Base-by-base conservation (phyloP, 2,329 filamentous ascomycete species). In the Xylariaceae sp. region DNA sequence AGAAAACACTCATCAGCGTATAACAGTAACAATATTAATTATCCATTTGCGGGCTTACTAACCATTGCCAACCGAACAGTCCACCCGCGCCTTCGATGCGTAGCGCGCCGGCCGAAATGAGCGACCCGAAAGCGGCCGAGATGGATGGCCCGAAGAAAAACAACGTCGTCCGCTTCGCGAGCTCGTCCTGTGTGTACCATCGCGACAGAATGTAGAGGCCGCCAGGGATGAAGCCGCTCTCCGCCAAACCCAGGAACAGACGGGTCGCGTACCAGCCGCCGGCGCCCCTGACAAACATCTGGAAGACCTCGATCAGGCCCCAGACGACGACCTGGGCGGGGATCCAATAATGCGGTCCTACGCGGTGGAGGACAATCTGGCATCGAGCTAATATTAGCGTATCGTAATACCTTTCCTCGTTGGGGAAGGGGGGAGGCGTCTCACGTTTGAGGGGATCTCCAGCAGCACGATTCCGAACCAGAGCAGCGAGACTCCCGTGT, bases 391-490 rank as follows among this genome's bases (percentile, higher is more conserved):
- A 16, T 16, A 10, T 37, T 37, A 37, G 32, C 32, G 5, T 37
- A 10, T 37, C 6, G 5, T 12, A 3, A 16, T 37, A 4, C 9
- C 23, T 4, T 26, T 9, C 4, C 23, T 26, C 9, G 23, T 20
- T 16, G 37, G 23, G 29, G 18, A 10, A 26, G 10, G 20, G 12
- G 26, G 20, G 19, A 21, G 40, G 9, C 5, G 29, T 14, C 43
- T 45, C 19, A 64, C 59, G n/a, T 64, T 64, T 1, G 59, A 62
- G 10, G 61, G 61, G 29, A 64, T 64, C 46, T 64, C 61, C 14
- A 64, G 57, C 4, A 64, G 47, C 47, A 64, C 61, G 40, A 64
- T 64, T 1, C 61, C 61, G 40, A 61, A 59, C 59, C 59, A 61
- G n/a, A 61, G 59, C 19, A 61, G 53, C 29, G 62, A 64, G 20